Conservation (phyloP, 2,329 filamentous ascomycete genomes). For the Didymella exigua region DNA sequence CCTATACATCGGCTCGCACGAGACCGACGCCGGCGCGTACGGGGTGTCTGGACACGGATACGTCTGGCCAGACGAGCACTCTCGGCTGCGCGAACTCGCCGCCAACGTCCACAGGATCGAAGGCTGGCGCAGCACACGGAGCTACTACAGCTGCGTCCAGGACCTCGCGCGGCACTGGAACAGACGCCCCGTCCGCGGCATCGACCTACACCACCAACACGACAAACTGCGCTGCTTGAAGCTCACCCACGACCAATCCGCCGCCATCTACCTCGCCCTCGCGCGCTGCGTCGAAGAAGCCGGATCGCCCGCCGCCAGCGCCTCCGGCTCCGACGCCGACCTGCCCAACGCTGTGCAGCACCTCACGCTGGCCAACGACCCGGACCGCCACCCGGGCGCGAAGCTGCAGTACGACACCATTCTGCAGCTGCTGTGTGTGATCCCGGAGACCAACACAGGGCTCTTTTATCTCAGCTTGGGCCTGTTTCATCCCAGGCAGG, state of each 20-base stretch:
- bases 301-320: constrained; percentile 21
- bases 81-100: constrained; percentile 83
- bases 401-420: constrained; percentile 49
- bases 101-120: constrained; percentile 93
- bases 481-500: constrained; percentile 84
- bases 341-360: constrained; percentile 25
- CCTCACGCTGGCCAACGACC: constrained; percentile 35
- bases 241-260: constrained; percentile 74
- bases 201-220: constrained; percentile 90
- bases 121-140: constrained; percentile 93
- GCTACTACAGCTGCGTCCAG: constrained; percentile 94
- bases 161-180: constrained; percentile 48
- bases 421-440: constrained; percentile 72
- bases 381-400: constrained; percentile 28
- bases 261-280: constrained; percentile 84
- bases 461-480: constrained; percentile 91
- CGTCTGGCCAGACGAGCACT: constrained; percentile 85
- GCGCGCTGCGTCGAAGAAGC: constrained; percentile 69
- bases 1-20: constrained; percentile 80
- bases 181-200: constrained; percentile 69
- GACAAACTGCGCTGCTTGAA: constrained; percentile 86
- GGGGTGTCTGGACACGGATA: constrained; percentile 84
- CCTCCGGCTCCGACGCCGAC: constrained; percentile 27
- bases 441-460: constrained; percentile 83
- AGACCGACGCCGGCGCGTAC: constrained; percentile 55